Evolutionary conservation across 805 yeast species (phyloP).

Genomic region (Schwanniomyces vanrijiae): DNA sequence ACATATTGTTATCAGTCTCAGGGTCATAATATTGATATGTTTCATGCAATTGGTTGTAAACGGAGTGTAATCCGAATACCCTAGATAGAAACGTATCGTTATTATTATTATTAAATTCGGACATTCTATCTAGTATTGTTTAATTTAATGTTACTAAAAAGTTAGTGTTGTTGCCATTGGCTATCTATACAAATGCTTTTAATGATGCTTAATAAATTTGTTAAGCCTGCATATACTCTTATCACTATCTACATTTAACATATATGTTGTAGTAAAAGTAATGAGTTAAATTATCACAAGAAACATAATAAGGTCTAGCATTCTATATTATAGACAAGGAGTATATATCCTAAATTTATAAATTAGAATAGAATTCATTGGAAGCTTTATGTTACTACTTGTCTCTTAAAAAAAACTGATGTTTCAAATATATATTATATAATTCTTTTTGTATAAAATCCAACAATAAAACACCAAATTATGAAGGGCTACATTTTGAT

Average conservation of each 20-base stretch:
- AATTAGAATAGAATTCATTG: too few relatives aligned
- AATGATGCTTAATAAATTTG: not conserved
- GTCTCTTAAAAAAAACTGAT: too few relatives aligned
- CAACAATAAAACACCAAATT: too few relatives aligned
- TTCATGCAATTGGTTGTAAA: slow-evolving; percentile 41
- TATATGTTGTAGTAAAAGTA: too few relatives aligned
- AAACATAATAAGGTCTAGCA: too few relatives aligned
- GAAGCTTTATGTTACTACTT: too few relatives aligned
- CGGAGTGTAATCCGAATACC: slow-evolving; percentile 56
- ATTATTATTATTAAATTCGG: slow-evolving; percentile 11
- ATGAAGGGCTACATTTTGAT: too few relatives aligned
- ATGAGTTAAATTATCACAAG: too few relatives aligned
- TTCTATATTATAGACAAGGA: too few relatives aligned
- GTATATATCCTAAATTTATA: too few relatives aligned
- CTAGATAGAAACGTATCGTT: slow-evolving; percentile 62
- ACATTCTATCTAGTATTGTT: slow-evolving; percentile 3
- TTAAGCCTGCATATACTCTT: not conserved
- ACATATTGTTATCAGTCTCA: slow-evolving; percentile 20
- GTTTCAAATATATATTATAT: too few relatives aligned
- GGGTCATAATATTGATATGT: slow-evolving; percentile 41
- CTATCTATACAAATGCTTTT: not conserved
- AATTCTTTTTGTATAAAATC: too few relatives aligned
- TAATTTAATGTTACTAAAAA: not conserved
- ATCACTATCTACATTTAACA: not conserved
- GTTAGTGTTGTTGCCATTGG: not conserved